A percentile compares a stretch with the other conserved stretches of the same genome.
Conservation (phyloP, 2,329 filamentous ascomycete genomes). For the Penicillium polonicum region DNA sequence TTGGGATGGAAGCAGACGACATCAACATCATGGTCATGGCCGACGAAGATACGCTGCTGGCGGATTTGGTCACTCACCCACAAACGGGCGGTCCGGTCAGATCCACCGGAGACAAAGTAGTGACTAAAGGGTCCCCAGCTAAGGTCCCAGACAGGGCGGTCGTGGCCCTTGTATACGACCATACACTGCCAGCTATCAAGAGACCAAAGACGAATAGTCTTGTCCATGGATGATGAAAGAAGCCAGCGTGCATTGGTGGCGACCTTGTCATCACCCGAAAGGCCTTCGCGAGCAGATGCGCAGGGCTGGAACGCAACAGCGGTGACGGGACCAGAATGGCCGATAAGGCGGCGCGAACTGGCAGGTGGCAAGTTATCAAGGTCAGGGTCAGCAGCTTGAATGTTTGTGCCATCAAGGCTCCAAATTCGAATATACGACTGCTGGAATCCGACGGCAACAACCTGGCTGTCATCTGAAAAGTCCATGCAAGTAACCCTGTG, state of each 20-base stretch:
- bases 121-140: conserved; percentile 91
- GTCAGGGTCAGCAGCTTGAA: conserved; percentile 65
- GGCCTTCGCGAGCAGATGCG: conserved; percentile 50
- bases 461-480: conserved; percentile 84
- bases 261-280: conserved; percentile 37
- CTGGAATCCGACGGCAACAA: conserved; percentile 84
- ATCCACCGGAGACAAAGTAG: conserved; percentile 85
- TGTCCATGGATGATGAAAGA: conserved; percentile 83
- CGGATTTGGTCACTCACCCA: conserved; percentile 94
- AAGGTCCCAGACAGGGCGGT: conserved; percentile 83
- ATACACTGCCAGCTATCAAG: conserved; percentile 89
- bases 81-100: conserved; percentile 84
- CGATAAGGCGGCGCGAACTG: conserved; percentile 75
- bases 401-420: conserved; percentile 80
- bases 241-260: conserved; percentile 70
- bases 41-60: conserved; percentile 81
- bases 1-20: conserved; percentile 93
- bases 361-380: conserved; percentile 61
- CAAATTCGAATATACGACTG: conserved; percentile 96
- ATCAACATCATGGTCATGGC: conserved; percentile 91
- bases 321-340: conserved; percentile 87
- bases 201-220: conserved; percentile 88
- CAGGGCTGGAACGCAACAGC: conserved; percentile 84
- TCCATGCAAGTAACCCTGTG: conserved; percentile 83
- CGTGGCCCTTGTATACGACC: conserved; percentile 90